Base-by-base conservation (phyloP, 305 asterid genomes). In the Fraxinus albicans region DNA sequence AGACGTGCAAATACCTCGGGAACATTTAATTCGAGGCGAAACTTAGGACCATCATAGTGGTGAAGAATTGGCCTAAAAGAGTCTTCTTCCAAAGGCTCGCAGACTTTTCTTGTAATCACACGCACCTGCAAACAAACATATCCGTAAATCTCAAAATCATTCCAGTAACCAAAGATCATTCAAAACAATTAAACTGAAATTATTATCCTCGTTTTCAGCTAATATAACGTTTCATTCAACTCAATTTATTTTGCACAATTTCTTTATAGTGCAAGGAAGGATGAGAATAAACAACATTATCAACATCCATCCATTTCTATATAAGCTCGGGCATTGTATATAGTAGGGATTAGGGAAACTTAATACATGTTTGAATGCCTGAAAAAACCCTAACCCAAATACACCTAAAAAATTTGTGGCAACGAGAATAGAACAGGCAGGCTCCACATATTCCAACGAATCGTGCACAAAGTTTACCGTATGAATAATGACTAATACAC, bases 21-120 rank as follows among this genome's bases (percentile, higher is more conserved):
- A 65, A 96, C 83, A 84, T 89, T 95, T 50, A 96, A 85, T 75
- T 96, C 99, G 1, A 96, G 99, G 13, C 99, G 98, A 91, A 96
- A 96, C 85, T 96, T 96, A 67, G 99, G 98, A 17, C 98, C 99
- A 27, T 96, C 98, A 50, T 95, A 96, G 83, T 96, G 99, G 86
- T 95, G 98, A 82, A 95, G 98, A 33, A 96, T 92, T 47, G 99
- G 99, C 92, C 99, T 88, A 92, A 96, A 96, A 0, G 99, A 92
- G 82, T 96, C 99, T 86, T 96, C 99, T 80, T 96, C 99, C 85
- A 96, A 27, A 0, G 99, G 99, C 79, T 96, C 98, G 8, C 97
- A 96, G 23, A 93, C 69, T 85, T 92, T 95, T 92, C 98, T 92
- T 0, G 98, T 96, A 6, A 93, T 80, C 0, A 95, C 98, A 7